phyloP scores from a whole-genome alignment of 2,329 filamentous ascomycete species.

The Aspergillus unguis region DNA sequence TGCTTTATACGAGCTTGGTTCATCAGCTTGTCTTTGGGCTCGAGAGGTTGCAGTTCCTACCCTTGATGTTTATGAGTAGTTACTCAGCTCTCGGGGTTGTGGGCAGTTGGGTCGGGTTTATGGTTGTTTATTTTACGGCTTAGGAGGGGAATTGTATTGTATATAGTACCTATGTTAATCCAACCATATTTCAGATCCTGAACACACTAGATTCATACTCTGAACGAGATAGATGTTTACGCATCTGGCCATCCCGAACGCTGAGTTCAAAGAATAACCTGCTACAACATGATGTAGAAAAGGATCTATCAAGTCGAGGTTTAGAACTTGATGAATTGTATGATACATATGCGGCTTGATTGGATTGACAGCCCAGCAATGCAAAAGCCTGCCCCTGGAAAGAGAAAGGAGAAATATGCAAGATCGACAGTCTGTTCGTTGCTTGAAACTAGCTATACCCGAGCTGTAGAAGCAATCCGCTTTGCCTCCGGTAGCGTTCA shows the following conservation, averaged over 20 bases:
- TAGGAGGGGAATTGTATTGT: constrained; percentile 15
- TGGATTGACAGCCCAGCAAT: too few relatives aligned
- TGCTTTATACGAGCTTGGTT: constrained; percentile 80
- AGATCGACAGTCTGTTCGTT: background rate
- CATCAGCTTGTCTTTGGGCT: constrained; percentile 81
- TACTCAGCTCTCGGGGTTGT: constrained; percentile 94
- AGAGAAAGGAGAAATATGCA: background rate
- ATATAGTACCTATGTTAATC: too few relatives aligned
- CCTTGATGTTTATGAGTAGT: constrained; percentile 93
- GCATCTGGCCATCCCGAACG: too few relatives aligned
- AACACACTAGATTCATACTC: too few relatives aligned
- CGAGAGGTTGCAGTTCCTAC: constrained; percentile 74
- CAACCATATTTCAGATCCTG: too few relatives aligned
- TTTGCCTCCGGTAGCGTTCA: background rate
- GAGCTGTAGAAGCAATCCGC: background rate
- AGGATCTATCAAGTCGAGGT: too few relatives aligned
- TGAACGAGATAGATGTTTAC: too few relatives aligned
- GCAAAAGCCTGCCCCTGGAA: background rate
- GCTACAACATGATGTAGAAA: too few relatives aligned
- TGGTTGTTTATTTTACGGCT: constrained; percentile 80
- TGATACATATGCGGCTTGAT: too few relatives aligned
- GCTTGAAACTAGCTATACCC: background rate
- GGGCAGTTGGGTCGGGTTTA: constrained; percentile 91
- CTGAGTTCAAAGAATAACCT: too few relatives aligned
- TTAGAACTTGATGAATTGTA: too few relatives aligned